Conservation (phyloP, 2,329 filamentous ascomycete species). For the Knoxdaviesia capensis region DNA sequence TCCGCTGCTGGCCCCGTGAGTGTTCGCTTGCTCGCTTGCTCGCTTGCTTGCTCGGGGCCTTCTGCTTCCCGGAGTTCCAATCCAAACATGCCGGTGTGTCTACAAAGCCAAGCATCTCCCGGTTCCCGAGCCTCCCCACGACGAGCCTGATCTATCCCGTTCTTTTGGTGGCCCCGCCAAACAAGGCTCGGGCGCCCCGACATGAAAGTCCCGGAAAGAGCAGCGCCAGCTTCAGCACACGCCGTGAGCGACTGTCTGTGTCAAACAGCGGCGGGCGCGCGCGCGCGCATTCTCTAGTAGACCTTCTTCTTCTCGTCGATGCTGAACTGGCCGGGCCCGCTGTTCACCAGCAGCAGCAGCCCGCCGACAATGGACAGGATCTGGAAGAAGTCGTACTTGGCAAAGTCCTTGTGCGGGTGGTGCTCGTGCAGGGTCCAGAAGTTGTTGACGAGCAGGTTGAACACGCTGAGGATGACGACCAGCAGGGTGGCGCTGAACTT, state of each 20-base stretch:
- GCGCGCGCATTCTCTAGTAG: constrained; percentile 36
- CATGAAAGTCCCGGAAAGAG: background rate
- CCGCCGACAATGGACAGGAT: constrained; percentile 96
- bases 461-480: constrained; percentile 85
- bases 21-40: too few species aligned
- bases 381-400: constrained; percentile 99
- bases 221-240: background rate
- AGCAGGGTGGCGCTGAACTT: constrained; percentile 95
- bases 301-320: constrained; percentile 99
- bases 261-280: background rate
- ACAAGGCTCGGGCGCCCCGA: background rate
- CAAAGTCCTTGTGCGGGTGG: constrained; percentile 98
- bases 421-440: constrained; percentile 98
- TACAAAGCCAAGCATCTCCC: too few species aligned
- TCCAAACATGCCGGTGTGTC: too few species aligned
- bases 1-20: too few species aligned
- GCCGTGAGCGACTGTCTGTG: background rate
- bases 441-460: constrained; percentile 97
- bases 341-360: constrained; percentile 92
- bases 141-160: background rate
- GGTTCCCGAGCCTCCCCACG: too few species aligned
- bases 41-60: too few species aligned
- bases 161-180: background rate
- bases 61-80: too few species aligned
- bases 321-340: constrained; percentile 90